Evolutionary conservation across 192 early-diverging fungal species (phyloP), one percentile per base, ranked within the genome.

Genomic region (Glomus cerebriforme): DNA sequence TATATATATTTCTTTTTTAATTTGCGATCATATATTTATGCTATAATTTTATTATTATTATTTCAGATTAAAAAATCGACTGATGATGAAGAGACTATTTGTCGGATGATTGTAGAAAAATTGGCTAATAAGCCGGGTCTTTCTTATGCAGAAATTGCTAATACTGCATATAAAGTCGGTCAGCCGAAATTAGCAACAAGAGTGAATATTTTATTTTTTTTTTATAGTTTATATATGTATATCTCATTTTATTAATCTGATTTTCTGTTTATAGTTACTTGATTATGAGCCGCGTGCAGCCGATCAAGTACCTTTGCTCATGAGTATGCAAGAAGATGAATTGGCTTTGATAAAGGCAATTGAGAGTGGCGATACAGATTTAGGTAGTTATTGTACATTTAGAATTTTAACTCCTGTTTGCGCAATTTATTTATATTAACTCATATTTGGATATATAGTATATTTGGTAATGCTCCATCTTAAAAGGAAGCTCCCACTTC

Each of bases 251-350:
- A 59, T 54, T 17, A 17, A 24, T 19, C 15, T 74, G 34, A 6
- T 12, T 58, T 88, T 70, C n/a, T 54, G 13, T 2, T 77, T 83
- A 7, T 67, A 93, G 85, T 86, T 99, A 7, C 85, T 99, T 72
- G 93, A 98, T 73, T 96, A 95, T 83, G 98, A 99, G 81, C 95
- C 97, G 24, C 90, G 93, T 10, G 94, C 97, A 1, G 95, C 93
- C 13, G 93, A 93, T 86, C 97, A 99, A 82, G 97, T 99, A 5
- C 97, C 97, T 34, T 79, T 99, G 24, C 83, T 99, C 22, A 92
- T 99, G 67, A 93, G 92, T 37, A 98, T 99, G 97, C 86, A 93
- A 75, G 91, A 97, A 80, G 95, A 98, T 64, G 92, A 93, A 39
- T 79, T 92, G 3, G 96, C 98, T 0, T 86, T 99, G 79, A 83